Conservation (phyloP, 2,329 filamentous ascomycete species). For the Raffaelea arxii region DNA sequence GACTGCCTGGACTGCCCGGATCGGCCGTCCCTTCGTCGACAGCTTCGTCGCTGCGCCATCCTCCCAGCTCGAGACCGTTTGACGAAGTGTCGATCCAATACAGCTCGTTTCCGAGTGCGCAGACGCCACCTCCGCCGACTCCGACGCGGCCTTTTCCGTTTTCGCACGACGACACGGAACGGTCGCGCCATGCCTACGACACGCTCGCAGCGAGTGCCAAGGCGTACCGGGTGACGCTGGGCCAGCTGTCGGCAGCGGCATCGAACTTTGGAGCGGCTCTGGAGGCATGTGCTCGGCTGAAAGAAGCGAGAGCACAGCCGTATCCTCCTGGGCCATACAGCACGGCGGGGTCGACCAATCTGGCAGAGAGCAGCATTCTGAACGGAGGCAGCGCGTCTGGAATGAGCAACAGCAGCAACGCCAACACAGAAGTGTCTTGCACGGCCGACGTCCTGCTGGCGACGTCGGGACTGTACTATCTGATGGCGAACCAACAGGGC, state of each 20-base stretch:
- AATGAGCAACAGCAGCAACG: background rate
- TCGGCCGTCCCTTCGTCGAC: background rate
- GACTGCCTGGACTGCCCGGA: background rate
- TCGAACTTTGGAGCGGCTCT: slow-evolving; percentile 55
- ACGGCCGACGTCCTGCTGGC: slow-evolving; percentile 55
- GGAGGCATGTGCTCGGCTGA: slow-evolving; percentile 58
- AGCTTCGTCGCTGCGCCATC: background rate
- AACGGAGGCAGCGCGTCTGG: slow-evolving; percentile 13
- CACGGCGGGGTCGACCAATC: slow-evolving; percentile 10
- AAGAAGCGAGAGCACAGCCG: slow-evolving; percentile 53
- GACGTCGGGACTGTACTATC: slow-evolving; percentile 55
- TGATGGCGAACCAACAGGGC: slow-evolving; percentile 61
- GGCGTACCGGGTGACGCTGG: slow-evolving; percentile 52
- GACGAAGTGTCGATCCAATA: background rate
- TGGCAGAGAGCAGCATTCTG: slow-evolving; percentile 14
- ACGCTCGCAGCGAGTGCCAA: slow-evolving; percentile 54
- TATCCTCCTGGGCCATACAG: slow-evolving; percentile 25
- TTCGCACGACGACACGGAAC: slow-evolving; percentile 52
- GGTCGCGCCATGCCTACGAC: slow-evolving; percentile 52
- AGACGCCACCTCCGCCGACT: slow-evolving; percentile 30
- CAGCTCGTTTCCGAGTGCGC: background rate
- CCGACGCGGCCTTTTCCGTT: slow-evolving; percentile 46
- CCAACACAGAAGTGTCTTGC: slow-evolving; percentile 37
- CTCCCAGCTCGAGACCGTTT: background rate
- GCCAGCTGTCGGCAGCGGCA: slow-evolving; percentile 49